phyloP scores from a whole-genome alignment of 2,329 filamentous ascomycete species.

The Paraphaeosphaeria minitans region DNA sequence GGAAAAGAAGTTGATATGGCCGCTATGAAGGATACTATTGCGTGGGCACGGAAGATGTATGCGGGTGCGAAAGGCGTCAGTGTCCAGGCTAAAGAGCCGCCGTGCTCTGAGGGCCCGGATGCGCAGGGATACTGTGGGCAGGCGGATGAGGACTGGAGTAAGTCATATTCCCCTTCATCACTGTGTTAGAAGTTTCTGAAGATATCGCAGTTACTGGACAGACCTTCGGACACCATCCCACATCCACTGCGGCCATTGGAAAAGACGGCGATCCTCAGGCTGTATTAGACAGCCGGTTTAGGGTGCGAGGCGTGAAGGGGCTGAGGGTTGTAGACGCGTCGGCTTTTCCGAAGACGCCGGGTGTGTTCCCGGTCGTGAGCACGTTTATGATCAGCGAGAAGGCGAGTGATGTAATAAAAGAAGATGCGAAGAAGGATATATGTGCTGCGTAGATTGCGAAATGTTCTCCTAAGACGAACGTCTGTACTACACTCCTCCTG shows the following conservation, averaged over 20 bases:
- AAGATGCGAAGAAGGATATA: slow-evolving; percentile 22
- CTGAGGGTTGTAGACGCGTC: slow-evolving; percentile 67
- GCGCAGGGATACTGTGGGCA: slow-evolving; percentile 37
- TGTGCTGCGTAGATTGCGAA: slow-evolving; percentile 5
- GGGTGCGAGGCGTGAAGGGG: slow-evolving; percentile 60
- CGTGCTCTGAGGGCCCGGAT: slow-evolving; percentile 43
- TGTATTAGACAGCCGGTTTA: slow-evolving; percentile 62
- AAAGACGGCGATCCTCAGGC: slow-evolving; percentile 58
- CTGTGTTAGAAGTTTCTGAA: neutral
- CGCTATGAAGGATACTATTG: slow-evolving; percentile 58
- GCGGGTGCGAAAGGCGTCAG: slow-evolving; percentile 30
- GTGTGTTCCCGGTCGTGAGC: slow-evolving; percentile 57
- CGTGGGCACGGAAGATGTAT: slow-evolving; percentile 60
- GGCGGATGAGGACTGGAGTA: slow-evolving; percentile 38
- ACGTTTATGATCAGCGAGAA: slow-evolving; percentile 47
- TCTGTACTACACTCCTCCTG: too few relatives aligned
- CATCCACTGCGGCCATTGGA: slow-evolving; percentile 62
- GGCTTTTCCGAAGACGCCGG: slow-evolving; percentile 59
- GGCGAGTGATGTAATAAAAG: slow-evolving; percentile 21
- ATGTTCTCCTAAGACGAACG: too few relatives aligned
- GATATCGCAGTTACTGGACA: slow-evolving; percentile 21
- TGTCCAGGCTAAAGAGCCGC: slow-evolving; percentile 54
- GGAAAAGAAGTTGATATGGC: slow-evolving; percentile 50
- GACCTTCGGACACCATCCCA: slow-evolving; percentile 62
- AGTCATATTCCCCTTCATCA: neutral